Evolutionary conservation across 2,329 filamentous ascomycete species (phyloP), one percentile per base, ranked within the genome.

Genomic region (Metarhizium album): DNA sequence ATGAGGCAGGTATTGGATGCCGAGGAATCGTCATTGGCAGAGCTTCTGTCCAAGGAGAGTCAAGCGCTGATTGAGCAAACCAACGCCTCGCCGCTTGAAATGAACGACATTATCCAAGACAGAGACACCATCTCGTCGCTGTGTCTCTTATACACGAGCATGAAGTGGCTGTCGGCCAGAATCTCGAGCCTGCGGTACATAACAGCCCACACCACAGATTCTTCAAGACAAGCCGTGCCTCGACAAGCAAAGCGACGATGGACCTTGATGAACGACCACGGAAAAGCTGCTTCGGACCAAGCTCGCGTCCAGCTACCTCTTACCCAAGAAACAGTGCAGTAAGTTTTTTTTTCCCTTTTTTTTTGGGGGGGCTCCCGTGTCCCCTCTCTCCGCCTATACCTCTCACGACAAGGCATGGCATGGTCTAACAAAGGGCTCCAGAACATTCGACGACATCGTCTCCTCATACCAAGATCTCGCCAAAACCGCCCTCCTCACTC

Each of bases 151-250:
- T 94, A 95, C 67, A 96, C 90, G 47, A 96, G 90, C 71, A 95
- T 97, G 89, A 93, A 94, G 73, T 98, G 93, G 93, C 80, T 98
- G 35, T 83, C 87, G 20, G 84, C 84, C 58, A 93, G 91, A 69
- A 82, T 95, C 42, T 73, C 77, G n/a, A 76, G 87, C 52, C 75
- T 98, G 49, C 81, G 93, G 42, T 84, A 91, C 62, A 89, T 96
- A 60, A 91, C 87, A 20, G 75, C 78, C 48, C 82, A 85, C 54
- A 82, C 87, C 45, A 79, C 80, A 37, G 82, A 89, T 65, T 82
- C 81, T 31, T 78, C 82, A 56, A 70, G 75, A 42, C 74, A 75
- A 37, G 74, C 70, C 33, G 59, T 80, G 46, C 69, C 74, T 14
- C 75, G 74, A 54, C 66, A 78, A 59, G 80, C 85, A 53, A 83